Percentiles rank a stretch among this genome's conserved stretches.
Evolutionary conservation across 257 asterid species (phyloP).

Genomic region (Solanum paucissectum): DNA sequence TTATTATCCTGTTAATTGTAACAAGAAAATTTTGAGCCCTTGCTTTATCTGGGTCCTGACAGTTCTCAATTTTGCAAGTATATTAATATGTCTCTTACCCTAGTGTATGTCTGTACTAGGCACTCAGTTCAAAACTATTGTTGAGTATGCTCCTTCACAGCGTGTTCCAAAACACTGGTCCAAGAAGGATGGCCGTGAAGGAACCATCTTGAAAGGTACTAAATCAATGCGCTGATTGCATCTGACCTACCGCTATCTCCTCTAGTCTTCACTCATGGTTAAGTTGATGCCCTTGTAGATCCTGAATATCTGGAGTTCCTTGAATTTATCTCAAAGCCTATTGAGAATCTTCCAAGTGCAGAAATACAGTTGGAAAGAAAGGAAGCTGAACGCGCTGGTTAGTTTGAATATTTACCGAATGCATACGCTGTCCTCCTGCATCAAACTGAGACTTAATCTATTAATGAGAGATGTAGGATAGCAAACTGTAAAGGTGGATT

Average conservation of each 20-base stretch:
- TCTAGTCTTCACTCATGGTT: slow-evolving; percentile 14
- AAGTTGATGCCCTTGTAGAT: slow-evolving; percentile 56
- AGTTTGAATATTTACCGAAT: slow-evolving; percentile 7
- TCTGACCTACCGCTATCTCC: slow-evolving; percentile 8
- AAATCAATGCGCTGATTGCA: slow-evolving; percentile 10
- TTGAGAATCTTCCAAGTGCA: slow-evolving; percentile 98
- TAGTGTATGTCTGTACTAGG: slow-evolving; percentile 32
- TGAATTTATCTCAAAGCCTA: slow-evolving; percentile 81
- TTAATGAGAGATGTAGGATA: not conserved
- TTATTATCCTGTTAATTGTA: not conserved
- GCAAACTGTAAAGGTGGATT: not conserved
- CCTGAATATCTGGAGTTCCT: slow-evolving; percentile 99
- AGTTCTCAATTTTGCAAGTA: not conserved
- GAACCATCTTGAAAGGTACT: slow-evolving; percentile 79
- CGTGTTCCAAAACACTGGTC: slow-evolving; percentile 81
- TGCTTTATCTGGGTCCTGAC: not conserved
- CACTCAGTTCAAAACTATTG: slow-evolving; percentile 73
- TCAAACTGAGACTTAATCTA: not conserved
- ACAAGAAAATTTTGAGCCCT: not conserved
- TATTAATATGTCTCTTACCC: not conserved
- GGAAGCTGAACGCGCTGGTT: slow-evolving; percentile 98
- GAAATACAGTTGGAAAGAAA: slow-evolving; percentile 95
- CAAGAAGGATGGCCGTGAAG: slow-evolving; percentile 97
- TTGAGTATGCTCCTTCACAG: slow-evolving; percentile 98
- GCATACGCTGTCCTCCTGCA: not conserved